phyloP scores from a whole-genome alignment of 2,329 filamentous ascomycete genomes.

The Fusarium camptoceras region DNA sequence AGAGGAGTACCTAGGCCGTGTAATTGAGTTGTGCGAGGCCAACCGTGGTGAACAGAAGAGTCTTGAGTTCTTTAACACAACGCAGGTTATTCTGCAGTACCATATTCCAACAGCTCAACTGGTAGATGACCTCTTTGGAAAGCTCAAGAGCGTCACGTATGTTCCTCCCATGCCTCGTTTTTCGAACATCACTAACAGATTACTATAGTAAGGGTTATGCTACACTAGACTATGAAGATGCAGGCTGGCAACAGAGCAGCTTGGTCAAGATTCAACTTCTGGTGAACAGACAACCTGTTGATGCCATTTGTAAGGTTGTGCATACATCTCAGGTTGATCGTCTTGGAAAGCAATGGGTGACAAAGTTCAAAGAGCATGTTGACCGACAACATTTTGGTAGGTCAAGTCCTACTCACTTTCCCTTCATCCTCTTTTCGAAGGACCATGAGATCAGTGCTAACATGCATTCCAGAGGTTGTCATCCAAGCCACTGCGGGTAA shows the following conservation, averaged over 20 bases:
- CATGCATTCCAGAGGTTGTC: slow-evolving; percentile 73
- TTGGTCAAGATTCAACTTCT: slow-evolving; percentile 92
- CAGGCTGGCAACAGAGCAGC: slow-evolving; percentile 82
- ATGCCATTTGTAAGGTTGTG: slow-evolving; percentile 92
- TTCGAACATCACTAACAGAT: neutral
- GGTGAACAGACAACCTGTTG: slow-evolving; percentile 92
- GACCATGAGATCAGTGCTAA: neutral
- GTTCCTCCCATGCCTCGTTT: slow-evolving; percentile 11
- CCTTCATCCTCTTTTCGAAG: neutral
- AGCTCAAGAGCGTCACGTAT: slow-evolving; percentile 85
- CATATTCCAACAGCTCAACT: slow-evolving; percentile 87
- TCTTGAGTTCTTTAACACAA: slow-evolving; percentile 89
- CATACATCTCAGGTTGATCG: slow-evolving; percentile 84
- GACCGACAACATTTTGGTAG: slow-evolving; percentile 89
- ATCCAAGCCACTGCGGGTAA: slow-evolving; percentile 91
- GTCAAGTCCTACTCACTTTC: slow-evolving; percentile 12
- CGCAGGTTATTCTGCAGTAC: slow-evolving; percentile 95
- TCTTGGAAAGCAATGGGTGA: slow-evolving; percentile 88
- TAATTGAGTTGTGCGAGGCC: slow-evolving; percentile 93
- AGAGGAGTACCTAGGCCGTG: slow-evolving; percentile 91
- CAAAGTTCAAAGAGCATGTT: slow-evolving; percentile 96
- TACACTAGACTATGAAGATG: slow-evolving; percentile 95
- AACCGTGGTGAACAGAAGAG: slow-evolving; percentile 90
- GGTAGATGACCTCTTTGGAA: slow-evolving; percentile 97
- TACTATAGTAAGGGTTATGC: slow-evolving; percentile 83